Base-by-base conservation (phyloP, 352 stramenopile species). In the Phytophthora quininea region DNA sequence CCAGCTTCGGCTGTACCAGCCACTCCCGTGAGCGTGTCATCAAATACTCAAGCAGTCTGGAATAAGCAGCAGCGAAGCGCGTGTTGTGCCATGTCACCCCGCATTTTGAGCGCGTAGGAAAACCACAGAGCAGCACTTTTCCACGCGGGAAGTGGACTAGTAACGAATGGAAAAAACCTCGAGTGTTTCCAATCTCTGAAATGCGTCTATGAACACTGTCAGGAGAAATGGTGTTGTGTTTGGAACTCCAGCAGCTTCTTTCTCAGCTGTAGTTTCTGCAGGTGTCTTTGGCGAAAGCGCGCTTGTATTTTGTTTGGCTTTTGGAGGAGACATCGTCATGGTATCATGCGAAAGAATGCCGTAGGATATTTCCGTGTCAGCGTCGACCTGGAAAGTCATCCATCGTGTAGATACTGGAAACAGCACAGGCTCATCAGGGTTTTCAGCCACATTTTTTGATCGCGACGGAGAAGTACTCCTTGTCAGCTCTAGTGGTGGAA, bases 1-100 rank as follows among this genome's bases (percentile, higher is more conserved):
- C 86, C 19, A 82, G n/a, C 35, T 90, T 93, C 8, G 86, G 86
- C 60, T 95, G 84, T 14, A 84, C 72, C n/a, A 90, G 80, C 84
- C 86, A 95, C 38, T 91, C 83, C 1, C 76, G 66, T 15, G 84
- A 84, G 15, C 54, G 75, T 12, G 69, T 65, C 59, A 86, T 76
- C 37, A 92, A 55, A 32, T 91, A 57, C 1, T 79, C 56, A 5
- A 95, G 71, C 27, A 95, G 50, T 40, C 77, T 74, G 3, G 58
- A 61, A 54, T 91, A 91, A 7, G 52, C 74, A 15, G 54, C 50
- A 7, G 83, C 77, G 11, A 89, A 71, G 14, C 68, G 75, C 8
- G 78, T 73, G 52, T 83, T 91, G 49, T 83, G 80, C 73, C 88
- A 84, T 0, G 85, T 69, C 19, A 51, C 73, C 24, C 53, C 51